Evolutionary conservation across 2,329 filamentous ascomycete genomes (phyloP).

Genomic region (Chrysoporthe austroafricana): DNA sequence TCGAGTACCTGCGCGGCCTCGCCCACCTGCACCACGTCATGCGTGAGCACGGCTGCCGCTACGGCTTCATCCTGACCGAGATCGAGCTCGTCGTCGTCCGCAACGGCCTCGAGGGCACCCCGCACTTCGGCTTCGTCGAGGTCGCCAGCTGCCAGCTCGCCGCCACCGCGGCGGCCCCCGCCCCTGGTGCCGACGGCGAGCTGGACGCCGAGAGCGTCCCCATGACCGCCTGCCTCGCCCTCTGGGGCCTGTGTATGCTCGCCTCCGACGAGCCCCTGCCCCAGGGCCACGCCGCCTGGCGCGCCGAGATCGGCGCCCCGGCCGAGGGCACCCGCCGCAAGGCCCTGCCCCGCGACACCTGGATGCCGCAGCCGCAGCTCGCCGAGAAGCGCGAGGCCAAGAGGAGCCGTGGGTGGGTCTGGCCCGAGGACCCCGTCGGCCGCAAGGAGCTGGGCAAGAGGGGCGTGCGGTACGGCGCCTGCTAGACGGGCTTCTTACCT

Average conservation of each 20-base stretch:
- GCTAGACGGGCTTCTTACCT: conserved; percentile 16
- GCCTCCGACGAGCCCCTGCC: conserved; percentile 40
- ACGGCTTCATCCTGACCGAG: conserved; percentile 95
- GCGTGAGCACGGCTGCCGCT: conserved; percentile 90
- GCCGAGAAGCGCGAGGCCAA: conserved; percentile 79
- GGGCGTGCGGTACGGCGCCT: conserved; percentile 59
- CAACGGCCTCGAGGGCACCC: conserved; percentile 71
- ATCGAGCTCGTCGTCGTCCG: conserved; percentile 92
- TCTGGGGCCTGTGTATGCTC: conserved; percentile 72
- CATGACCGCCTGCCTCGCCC: conserved; percentile 72
- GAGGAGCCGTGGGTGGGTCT: conserved; percentile 73
- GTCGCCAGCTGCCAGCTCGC: conserved; percentile 65
- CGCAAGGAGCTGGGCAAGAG: conserved; percentile 73
- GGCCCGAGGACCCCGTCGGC: conserved; percentile 73
- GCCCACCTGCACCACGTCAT: conserved; percentile 87
- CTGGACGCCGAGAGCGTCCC: conserved; percentile 41
- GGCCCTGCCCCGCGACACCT: conserved; percentile 69
- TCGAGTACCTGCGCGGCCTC: conserved; percentile 86
- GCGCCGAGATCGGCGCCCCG: conserved; percentile 73
- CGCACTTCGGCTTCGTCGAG: conserved; percentile 89
- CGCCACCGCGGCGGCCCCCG: conserved; percentile 32
- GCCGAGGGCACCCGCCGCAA: conserved; percentile 74
- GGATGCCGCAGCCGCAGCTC: conserved; percentile 75
- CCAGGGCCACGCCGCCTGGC: conserved; percentile 63
- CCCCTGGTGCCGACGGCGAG: conserved; percentile 28